Evolutionary conservation across 768 basidiomycete species (phyloP), one percentile per base, ranked within the genome.

Genomic region (Podaxis sp.): DNA sequence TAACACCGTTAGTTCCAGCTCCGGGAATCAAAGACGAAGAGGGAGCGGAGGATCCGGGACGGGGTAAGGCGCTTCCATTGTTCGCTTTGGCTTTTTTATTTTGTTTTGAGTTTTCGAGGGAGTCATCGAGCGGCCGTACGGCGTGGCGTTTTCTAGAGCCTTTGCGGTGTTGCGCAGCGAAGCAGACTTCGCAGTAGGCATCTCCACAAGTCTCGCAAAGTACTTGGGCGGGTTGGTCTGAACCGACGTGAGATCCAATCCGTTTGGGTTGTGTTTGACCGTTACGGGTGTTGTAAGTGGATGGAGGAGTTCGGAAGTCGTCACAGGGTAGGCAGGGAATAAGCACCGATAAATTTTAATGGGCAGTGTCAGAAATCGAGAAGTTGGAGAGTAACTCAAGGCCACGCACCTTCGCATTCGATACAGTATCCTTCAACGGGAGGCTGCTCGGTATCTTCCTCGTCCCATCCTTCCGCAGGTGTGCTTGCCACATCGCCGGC

Each of bases 171-270:
- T 90, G 90, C 0, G 91, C 83, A 9, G 88, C 82, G 70, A 89
- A 94, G 77, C 92, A 94, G 23, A 94, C 92, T 68, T 92, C 88
- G 62, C 92, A 93, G 67, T 86, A 93, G 18, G 78, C 71, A 68
- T 93, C 92, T 2, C 68, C 74, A 69, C 92, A 94, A 10, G 81
- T 79, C 67, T 88, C 84, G 68, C 92, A 94, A 54, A 77, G 71
- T 21, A 93, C 67, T 68, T 90, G 83, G 4, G 90, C 89, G 58
- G 92, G 91, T 70, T 94, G 92, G 76, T 94, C 92, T 94, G 62
- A 23, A 59, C 27, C 21, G 25, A 7, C 21, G n/a, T 21, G 23
- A 25, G 4, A 18, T 32, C 42, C 40, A 27, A 32, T 21, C 18
- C 16, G n/a, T 42, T 14, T 42, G 3, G 40, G 40, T 42, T 42